Base-by-base conservation (phyloP, 2,329 filamentous ascomycete genomes). In the Berkeleyomyces rouxiae region DNA sequence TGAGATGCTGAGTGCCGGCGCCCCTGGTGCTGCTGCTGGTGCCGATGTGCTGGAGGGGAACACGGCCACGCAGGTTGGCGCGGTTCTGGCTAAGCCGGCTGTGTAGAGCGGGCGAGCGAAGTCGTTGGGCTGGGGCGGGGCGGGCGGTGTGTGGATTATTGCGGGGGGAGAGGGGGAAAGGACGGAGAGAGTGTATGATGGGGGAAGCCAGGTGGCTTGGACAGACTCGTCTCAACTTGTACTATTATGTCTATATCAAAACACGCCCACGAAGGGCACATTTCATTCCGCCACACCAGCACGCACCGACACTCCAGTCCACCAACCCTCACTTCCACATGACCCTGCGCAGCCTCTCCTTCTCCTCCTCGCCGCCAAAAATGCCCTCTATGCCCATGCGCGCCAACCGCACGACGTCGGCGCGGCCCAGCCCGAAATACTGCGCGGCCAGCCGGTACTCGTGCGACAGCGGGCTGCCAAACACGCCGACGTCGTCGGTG, bases 401-500 rank as follows among this genome's bases (percentile, higher is more conserved):
- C n/a, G 81, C 82, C 23, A 92, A 72, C 0, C 71, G 70, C 62
- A 82, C 75, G 1, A 81, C 74, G 13, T 78, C 75, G 4, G 69
- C 64, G 2, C 70, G 70, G 10, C 68, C 70, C 5, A 93, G 76
- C 0, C 72, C 70, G 68, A 93, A 93, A 69, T 91, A 83, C 67
- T 84, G 72, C 1, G 86, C 83, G 3, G 87, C 86, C 2, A 93
- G 79, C 6, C 77, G 74, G 71, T 91, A 92, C 71, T 95, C 89
- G 67, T 90, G 84, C 0, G 87, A 90, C 3, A 91, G 72, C 0
- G 82, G 78, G 69, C 86, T 91, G 59, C 84, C 85, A 68, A 93
- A 93, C 31, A 93, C 82, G 1, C 88, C 89, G 7, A 92, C 85
- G 68, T 93, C 88, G 70, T 93, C 89, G 1, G 88, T 93, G 68